phyloP scores from a whole-genome alignment of 2,329 filamentous ascomycete genomes.

The Penicillium sp. region DNA sequence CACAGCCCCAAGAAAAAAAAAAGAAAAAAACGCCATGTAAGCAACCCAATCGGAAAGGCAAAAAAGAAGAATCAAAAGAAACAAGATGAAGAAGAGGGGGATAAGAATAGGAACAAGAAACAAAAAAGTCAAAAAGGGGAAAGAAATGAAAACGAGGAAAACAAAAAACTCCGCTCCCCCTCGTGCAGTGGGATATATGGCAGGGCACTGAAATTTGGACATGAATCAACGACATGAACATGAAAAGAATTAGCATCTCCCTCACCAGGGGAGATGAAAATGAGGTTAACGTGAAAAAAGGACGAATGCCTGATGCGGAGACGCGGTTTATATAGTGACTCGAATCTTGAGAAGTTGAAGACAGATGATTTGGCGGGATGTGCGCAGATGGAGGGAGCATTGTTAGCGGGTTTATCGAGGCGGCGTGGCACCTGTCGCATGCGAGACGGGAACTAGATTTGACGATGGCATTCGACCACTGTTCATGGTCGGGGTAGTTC shows the following conservation, averaged over 20 bases:
- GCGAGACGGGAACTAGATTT: slow-evolving; percentile 40
- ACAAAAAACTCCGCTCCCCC: slow-evolving; percentile 29
- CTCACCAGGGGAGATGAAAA: slow-evolving; percentile 2
- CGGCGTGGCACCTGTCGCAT: slow-evolving; percentile 42
- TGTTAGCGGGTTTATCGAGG: slow-evolving; percentile 35
- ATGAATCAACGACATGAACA: slow-evolving; percentile 22
- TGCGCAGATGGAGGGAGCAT: not conserved
- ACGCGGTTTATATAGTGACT: not conserved
- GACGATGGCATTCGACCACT: slow-evolving; percentile 39
- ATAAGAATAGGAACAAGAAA: slow-evolving; percentile 7
- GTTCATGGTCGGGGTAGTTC: slow-evolving; percentile 48
- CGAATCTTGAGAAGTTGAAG: not conserved
- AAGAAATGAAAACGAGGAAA: slow-evolving; percentile 15
- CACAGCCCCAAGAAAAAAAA: slow-evolving; percentile 24
- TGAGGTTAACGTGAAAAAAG: not conserved
- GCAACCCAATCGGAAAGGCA: slow-evolving; percentile 10
- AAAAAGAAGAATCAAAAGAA: slow-evolving; percentile 10
- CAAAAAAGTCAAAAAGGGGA: not conserved
- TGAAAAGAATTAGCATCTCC: slow-evolving; percentile 25
- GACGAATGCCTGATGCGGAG: not conserved
- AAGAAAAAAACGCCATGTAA: slow-evolving; percentile 12
- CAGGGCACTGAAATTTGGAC: slow-evolving; percentile 19
- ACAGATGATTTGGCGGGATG: not conserved
- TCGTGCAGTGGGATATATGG: slow-evolving; percentile 35
- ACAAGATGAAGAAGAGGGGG: slow-evolving; percentile 1